A percentile compares a stretch with the other conserved stretches of the same genome.
Conservation (phyloP, 805 yeast genomes). For the Kuraishia hungarica region DNA sequence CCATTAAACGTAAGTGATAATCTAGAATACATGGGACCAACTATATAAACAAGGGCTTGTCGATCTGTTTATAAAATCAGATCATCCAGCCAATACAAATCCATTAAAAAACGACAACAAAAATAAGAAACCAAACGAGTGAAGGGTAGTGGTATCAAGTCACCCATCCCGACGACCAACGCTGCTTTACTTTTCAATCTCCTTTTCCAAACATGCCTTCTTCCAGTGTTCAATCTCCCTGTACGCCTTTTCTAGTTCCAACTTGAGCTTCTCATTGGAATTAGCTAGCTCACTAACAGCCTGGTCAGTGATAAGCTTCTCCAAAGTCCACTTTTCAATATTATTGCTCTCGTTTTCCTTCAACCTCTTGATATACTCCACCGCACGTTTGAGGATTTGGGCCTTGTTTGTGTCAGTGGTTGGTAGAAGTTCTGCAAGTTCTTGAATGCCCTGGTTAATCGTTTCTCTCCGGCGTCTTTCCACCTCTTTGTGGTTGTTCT, state of each 20-base stretch:
- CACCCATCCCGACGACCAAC: background rate
- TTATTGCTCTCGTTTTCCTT: constrained; percentile 85
- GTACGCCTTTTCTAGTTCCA: constrained; percentile 85
- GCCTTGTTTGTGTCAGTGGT: constrained; percentile 85
- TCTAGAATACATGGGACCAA: background rate
- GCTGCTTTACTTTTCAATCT: constrained; percentile 1
- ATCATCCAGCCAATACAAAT: background rate
- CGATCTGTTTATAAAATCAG: too few relatives aligned
- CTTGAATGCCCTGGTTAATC: constrained; percentile 81
- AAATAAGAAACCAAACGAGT: background rate
- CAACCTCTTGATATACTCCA: constrained; percentile 81
- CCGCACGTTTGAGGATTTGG: constrained; percentile 79
- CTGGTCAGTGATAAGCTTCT: constrained; percentile 86
- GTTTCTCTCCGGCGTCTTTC: constrained; percentile 88
- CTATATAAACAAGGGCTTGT: background rate
- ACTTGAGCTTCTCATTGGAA: constrained; percentile 80
- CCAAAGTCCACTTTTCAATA: constrained; percentile 92
- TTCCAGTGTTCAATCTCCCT: constrained; percentile 86
- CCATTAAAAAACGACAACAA: background rate
- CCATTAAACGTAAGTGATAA: background rate
- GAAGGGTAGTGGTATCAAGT: background rate
- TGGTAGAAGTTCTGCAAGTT: constrained; percentile 70
- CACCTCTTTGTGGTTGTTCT: constrained; percentile 91
- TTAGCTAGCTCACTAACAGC: constrained; percentile 78
- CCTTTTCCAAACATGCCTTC: constrained; percentile 25